phyloP scores from a whole-genome alignment of 2,329 filamentous ascomycete genomes.

The Penicillium janthinellum region DNA sequence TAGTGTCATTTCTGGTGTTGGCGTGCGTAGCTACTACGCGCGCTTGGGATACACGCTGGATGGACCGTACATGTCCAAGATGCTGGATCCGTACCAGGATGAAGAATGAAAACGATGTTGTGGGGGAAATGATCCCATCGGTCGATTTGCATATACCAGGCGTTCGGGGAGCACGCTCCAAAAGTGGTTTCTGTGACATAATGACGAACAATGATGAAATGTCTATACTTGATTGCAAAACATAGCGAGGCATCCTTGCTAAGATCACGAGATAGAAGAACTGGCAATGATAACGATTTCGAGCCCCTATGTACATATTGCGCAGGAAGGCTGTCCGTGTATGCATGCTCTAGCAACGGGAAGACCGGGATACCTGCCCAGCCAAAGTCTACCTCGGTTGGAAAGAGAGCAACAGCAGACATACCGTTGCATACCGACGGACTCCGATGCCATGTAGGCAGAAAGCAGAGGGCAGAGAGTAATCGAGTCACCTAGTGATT shows the following conservation, averaged over 20 bases:
- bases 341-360: conserved; percentile 12
- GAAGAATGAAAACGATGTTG: conserved; percentile 31
- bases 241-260: conserved; percentile 3
- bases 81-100: conserved; percentile 45
- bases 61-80: conserved; percentile 74
- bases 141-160: conserved; percentile 22
- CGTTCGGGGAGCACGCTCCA: conserved; percentile 21
- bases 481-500: conserved; percentile 1
- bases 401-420: conserved; percentile 7
- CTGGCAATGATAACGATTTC: conserved; percentile 12
- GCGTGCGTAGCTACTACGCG: conserved; percentile 91
- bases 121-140: not conserved
- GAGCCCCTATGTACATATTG: conserved; percentile 29
- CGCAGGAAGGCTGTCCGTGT: conserved; percentile 10
- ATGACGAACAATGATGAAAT: conserved; percentile 31
- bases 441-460: not conserved
- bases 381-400: conserved; percentile 13
- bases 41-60: conserved; percentile 93
- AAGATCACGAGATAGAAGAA: conserved; percentile 10
- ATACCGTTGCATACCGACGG: conserved; percentile 6
- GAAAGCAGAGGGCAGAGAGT: not conserved
- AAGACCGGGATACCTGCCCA: conserved; percentile 24
- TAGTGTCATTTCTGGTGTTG: conserved; percentile 96
- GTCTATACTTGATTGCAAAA: conserved; percentile 24
- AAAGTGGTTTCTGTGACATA: conserved; percentile 20